Evolutionary conservation across 352 stramenopile genomes (phyloP).

Genomic region (Pythium scleroteichum): DNA sequence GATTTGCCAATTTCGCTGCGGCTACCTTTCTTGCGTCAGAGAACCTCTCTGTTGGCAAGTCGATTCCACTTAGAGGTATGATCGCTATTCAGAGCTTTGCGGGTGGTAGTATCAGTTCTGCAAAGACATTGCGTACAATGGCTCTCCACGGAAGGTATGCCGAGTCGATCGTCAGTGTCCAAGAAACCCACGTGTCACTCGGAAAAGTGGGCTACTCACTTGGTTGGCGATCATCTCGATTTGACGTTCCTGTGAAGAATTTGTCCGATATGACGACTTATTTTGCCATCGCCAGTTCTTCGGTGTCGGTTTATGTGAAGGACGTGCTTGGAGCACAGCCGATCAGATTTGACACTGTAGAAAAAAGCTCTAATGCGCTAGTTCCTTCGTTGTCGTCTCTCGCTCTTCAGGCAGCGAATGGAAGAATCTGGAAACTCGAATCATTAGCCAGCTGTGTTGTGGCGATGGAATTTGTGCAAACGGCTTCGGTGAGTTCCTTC

Average conservation of each 20-base stretch:
- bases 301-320: constrained; percentile 51
- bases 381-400: constrained; percentile 12
- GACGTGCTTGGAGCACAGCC: constrained; percentile 27
- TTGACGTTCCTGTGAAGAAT: constrained; percentile 72
- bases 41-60: constrained; percentile 58
- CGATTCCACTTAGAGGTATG: constrained; percentile 60
- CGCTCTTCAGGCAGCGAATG: constrained; percentile 18
- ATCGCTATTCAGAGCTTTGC: constrained; percentile 78
- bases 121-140: constrained; percentile 69
- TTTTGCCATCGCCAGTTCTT: constrained; percentile 62
- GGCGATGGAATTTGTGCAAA: constrained; percentile 71
- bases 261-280: constrained; percentile 59
- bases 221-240: constrained; percentile 69
- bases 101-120: constrained; percentile 16
- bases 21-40: constrained; percentile 52
- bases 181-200: constrained; percentile 53
- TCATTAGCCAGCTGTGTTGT: constrained; percentile 48
- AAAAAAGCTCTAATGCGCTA: not conserved
- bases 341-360: not conserved
- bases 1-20: constrained; percentile 68
- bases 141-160: constrained; percentile 62
- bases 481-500: constrained; percentile 54
- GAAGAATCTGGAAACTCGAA: constrained; percentile 53
- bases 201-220: constrained; percentile 85
- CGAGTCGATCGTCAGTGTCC: constrained; percentile 58